Base-by-base conservation (phyloP, 2,329 filamentous ascomycete genomes). In the Raffaelea arxii region DNA sequence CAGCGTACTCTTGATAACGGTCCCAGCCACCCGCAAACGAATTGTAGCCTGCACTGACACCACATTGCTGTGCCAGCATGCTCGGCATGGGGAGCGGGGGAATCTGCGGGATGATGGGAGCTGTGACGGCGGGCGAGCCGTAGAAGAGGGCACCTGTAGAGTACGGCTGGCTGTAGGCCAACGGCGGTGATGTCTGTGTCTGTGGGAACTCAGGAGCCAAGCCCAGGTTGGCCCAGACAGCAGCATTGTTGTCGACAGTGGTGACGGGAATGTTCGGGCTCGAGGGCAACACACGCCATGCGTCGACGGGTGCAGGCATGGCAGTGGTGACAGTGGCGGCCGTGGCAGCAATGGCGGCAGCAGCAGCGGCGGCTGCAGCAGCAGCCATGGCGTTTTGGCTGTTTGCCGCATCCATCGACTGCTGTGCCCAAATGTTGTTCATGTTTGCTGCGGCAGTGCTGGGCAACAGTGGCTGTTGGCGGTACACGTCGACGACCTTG, bases 11-110 rank as follows among this genome's bases (percentile, higher is more conserved):
- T 60, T 86, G 84, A 63, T 85, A 88, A 56, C 84, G 76, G 64
- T 86, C 87, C 86, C 88, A 95, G 56, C 85, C 86, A n/a, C n/a
- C n/a, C n/a, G n/a, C n/a, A 63, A 94, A 94, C 54, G 81, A 77
- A 56, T 78, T 77, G 69, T 85, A 89, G 50, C 81, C 83, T 51
- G 82, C 72, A 60, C 82, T 83, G 49, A 89, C 79, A 57, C 88
- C 87, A 66, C 91, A 97, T 62, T 87, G 87, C 51, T 84, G 81
- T 57, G 86, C 78, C 51, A 95, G 72, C 78, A 90, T 86, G 69
- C 87, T 95, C 38, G 90, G 89, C 46, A 96, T 74, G 42, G 89
- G 85, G 40, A 95, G 75, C 37, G 82, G 71, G 21, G 87, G 78
- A 54, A 94, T 82, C 40, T 95, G 75, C 37, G 82, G 71, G 21